Evolutionary conservation across 768 basidiomycete species (phyloP).

Genomic region (Suillus subalutaceus): DNA sequence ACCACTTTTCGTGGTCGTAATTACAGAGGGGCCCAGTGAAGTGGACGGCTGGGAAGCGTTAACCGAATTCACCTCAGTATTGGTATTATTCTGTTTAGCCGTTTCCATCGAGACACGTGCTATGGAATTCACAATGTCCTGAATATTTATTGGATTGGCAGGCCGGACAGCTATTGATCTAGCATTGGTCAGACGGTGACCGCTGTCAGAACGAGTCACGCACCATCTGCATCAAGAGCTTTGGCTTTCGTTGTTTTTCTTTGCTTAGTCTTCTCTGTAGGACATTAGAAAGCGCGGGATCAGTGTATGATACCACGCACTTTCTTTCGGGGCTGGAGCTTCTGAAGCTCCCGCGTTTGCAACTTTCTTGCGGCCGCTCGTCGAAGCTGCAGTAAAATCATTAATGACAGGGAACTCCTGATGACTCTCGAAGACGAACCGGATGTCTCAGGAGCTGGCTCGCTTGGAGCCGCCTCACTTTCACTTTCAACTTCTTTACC

Average conservation of each 20-base stretch:
- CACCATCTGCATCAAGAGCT: background rate
- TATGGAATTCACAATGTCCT: background rate
- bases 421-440: background rate
- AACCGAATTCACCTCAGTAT: constrained; percentile 3
- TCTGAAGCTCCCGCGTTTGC: background rate
- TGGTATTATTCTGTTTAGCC: background rate
- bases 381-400: background rate
- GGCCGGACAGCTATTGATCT: constrained; percentile 5
- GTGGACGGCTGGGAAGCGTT: background rate
- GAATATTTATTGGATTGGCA: constrained; percentile 1
- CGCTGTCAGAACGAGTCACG: background rate
- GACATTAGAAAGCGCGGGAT: background rate
- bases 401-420: background rate
- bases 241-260: background rate
- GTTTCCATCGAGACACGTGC: background rate
- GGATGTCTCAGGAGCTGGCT: background rate
- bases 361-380: background rate
- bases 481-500: background rate
- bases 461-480: background rate
- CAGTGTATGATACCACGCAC: background rate
- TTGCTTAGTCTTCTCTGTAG: constrained; percentile 2
- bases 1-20: constrained; percentile 4
- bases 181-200: constrained; percentile 1
- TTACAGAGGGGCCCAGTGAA: background rate
- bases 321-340: background rate